Percentiles rank a stretch among this genome's conserved stretches.
phyloP scores from a whole-genome alignment of 495 filamentous ascomycete species.

The Penicillium coprophilum region DNA sequence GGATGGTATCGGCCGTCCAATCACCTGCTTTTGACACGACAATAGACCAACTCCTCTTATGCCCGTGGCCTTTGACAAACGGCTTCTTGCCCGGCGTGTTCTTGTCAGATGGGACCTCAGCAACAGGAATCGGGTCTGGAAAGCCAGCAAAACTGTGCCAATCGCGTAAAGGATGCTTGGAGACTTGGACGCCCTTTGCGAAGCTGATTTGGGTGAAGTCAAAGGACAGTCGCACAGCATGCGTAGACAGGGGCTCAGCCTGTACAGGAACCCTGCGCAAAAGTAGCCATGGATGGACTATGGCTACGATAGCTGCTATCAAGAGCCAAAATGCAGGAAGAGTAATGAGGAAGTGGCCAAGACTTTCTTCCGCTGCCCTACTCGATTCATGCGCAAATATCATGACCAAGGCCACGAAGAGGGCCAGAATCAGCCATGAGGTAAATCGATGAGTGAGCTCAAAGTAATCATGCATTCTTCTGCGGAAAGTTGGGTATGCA shows the following conservation, averaged over 20 bases:
- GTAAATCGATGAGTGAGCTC: constrained; percentile 66
- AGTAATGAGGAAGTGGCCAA: constrained; percentile 40
- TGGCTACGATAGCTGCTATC: constrained; percentile 54
- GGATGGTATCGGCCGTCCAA: constrained; percentile 65
- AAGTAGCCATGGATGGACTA: constrained; percentile 67
- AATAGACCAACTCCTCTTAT: constrained; percentile 18
- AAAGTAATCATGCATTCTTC: constrained; percentile 60
- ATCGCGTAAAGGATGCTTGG: constrained; percentile 56
- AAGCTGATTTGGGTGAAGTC: constrained; percentile 43
- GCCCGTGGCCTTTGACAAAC: constrained; percentile 14
- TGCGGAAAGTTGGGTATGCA: constrained; percentile 52
- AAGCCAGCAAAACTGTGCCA: constrained; percentile 75
- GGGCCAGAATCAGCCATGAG: constrained; percentile 58
- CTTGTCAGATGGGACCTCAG: background rate
- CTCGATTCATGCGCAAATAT: constrained; percentile 29
- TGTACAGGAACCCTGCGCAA: constrained; percentile 57
- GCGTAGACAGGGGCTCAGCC: constrained; percentile 62
- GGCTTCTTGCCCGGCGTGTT: background rate
- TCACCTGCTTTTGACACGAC: constrained; percentile 72
- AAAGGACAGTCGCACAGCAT: constrained; percentile 69
- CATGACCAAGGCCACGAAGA: constrained; percentile 57
- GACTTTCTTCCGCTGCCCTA: constrained; percentile 19
- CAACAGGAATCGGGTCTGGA: constrained; percentile 34
- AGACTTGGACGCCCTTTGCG: constrained; percentile 29
- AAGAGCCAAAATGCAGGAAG: constrained; percentile 71